Percentiles rank a stretch among this genome's conserved stretches.
Conservation (phyloP, 164 flowering plant genomes). For the Chimonanthus salicifolius region DNA sequence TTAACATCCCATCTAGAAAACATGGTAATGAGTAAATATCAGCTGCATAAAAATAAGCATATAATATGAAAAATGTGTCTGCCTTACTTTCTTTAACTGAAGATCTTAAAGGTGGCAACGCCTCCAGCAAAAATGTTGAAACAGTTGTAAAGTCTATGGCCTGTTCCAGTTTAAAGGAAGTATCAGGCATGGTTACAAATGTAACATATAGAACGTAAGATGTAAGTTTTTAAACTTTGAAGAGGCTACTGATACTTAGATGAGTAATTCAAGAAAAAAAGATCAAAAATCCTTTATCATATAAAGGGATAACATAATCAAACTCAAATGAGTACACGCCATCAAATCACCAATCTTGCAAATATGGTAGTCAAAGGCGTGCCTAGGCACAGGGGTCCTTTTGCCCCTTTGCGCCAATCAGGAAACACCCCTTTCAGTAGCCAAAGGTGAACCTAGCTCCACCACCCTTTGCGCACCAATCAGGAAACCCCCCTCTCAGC, state of each 20-base stretch:
- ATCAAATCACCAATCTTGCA: too few species aligned
- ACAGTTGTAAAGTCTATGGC: conserved; percentile 76
- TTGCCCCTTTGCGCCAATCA: too few species aligned
- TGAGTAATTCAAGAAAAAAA: background rate
- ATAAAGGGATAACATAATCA: background rate
- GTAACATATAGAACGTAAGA: background rate
- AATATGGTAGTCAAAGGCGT: too few species aligned
- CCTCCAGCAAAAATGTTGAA: conserved; percentile 63
- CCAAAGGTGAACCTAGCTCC: too few species aligned
- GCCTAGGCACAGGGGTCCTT: too few species aligned
- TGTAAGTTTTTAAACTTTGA: background rate
- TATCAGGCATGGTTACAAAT: background rate
- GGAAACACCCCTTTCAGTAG: too few species aligned
- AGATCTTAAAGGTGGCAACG: conserved; percentile 52
- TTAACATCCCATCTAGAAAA: background rate
- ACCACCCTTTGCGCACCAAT: too few species aligned
- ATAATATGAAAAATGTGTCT: background rate
- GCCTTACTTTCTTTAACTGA: conserved; percentile 30
- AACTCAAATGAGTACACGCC: background rate
- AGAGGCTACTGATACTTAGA: background rate
- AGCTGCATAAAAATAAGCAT: background rate
- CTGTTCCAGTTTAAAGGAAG: conserved; percentile 31
- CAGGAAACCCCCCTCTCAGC: too few species aligned
- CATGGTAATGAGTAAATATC: background rate
- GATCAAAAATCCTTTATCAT: background rate